Evolutionary conservation across 345 rosid genomes (phyloP).

Genomic region (Cardamine chenopodiifolia): DNA sequence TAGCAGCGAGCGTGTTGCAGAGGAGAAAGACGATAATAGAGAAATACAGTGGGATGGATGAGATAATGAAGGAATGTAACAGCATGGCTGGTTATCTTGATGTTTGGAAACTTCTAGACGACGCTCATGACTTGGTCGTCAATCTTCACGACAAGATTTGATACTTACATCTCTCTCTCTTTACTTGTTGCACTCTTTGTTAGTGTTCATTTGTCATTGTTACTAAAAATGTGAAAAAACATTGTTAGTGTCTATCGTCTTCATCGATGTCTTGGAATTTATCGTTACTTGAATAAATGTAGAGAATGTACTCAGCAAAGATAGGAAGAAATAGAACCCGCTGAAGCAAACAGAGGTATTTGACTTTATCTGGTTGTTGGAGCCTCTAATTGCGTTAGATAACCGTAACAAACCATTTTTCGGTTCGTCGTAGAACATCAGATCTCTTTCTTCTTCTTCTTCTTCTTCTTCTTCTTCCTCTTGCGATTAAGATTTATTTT

Average conservation of each 20-base stretch:
- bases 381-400: slow-evolving; percentile 11
- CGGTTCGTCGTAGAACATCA: background rate
- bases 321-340: background rate
- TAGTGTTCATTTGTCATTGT: slow-evolving; percentile 6
- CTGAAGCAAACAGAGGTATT: background rate
- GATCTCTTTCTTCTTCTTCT: slow-evolving; percentile 38
- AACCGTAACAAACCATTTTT: slow-evolving; percentile 2
- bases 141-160: slow-evolving; percentile 78
- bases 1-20: slow-evolving; percentile 93
- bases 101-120: slow-evolving; percentile 97
- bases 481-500: slow-evolving; percentile 1
- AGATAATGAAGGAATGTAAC: slow-evolving; percentile 92
- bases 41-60: slow-evolving; percentile 92
- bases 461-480: too few species aligned
- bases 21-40: slow-evolving; percentile 88
- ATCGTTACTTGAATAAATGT: background rate
- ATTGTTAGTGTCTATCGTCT: background rate
- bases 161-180: slow-evolving; percentile 7
- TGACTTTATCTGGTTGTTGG: slow-evolving; percentile 10
- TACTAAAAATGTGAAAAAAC: slow-evolving; percentile 22
- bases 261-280: background rate
- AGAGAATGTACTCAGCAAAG: background rate
- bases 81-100: slow-evolving; percentile 88
- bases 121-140: slow-evolving; percentile 89
- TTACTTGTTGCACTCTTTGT: background rate